Conservation (phyloP, 331 rosid species). For the Spiraea crenata region DNA sequence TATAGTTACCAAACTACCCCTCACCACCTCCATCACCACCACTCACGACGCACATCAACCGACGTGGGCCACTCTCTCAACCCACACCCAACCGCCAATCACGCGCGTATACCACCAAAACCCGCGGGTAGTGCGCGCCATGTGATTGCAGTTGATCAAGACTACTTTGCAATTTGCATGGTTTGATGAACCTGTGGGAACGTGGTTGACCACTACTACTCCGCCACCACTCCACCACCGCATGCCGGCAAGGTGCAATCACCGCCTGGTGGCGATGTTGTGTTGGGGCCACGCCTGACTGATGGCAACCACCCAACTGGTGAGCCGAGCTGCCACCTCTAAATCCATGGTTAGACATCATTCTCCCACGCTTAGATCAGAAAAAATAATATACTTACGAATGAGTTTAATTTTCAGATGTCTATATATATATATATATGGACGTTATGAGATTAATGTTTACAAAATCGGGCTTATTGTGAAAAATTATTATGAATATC, state of each 20-base stretch:
- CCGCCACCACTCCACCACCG: not conserved
- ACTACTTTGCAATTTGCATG: no score
- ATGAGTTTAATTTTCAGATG: no score
- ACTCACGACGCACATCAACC: not conserved
- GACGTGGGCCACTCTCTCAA: not conserved
- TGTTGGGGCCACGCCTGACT: not conserved
- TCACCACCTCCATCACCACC: not conserved
- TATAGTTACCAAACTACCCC: not conserved
- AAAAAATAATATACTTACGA: no score
- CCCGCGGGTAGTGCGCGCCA: constrained; percentile 23
- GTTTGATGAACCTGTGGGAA: not conserved
- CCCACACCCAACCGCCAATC: not conserved
- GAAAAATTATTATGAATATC: no score
- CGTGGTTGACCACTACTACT: not conserved
- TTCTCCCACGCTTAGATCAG: no score
- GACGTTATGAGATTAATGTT: no score
- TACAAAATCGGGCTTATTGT: no score
- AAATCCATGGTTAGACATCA: no score
- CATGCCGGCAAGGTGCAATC: not conserved
- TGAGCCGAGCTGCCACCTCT: no score
- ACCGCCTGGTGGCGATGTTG: not conserved
- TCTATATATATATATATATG: no score
- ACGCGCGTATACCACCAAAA: not conserved
- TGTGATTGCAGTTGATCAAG: not conserved
- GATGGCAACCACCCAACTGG: no score